phyloP scores from a whole-genome alignment of 225 moss, liverwort and hornwort species.

The Physcomitrellopsis africana region DNA sequence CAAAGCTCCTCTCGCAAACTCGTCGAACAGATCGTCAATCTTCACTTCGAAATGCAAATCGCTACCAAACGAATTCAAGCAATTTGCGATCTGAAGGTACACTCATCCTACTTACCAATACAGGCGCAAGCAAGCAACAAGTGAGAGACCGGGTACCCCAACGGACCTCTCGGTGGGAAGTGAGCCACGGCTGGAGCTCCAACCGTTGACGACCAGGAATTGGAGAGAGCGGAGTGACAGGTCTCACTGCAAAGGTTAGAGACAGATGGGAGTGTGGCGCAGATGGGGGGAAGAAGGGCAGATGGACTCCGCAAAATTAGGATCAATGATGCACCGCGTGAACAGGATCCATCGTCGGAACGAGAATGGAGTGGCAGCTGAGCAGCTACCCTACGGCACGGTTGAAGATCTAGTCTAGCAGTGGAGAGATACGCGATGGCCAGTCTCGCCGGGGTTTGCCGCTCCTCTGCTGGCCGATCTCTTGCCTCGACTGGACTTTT shows the following conservation, averaged over 20 bases:
- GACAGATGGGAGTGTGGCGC: not conserved
- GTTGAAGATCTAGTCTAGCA: not conserved
- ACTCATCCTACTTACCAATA: too few species aligned
- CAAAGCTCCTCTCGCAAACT: not conserved
- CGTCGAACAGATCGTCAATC: too few species aligned
- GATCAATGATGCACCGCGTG: constrained; percentile 21
- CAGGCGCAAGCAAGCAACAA: too few species aligned
- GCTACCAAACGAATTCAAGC: too few species aligned
- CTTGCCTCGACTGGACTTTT: too few species aligned
- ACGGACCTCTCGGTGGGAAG: too few species aligned
- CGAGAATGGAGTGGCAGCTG: not conserved
- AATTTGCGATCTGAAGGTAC: too few species aligned
- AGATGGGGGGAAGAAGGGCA: not conserved
- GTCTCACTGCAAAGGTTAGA: not conserved
- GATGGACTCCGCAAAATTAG: constrained; percentile 20
- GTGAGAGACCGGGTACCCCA: too few species aligned
- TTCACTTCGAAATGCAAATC: too few species aligned
- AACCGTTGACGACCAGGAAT: constrained; percentile 10
- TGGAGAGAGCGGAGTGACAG: not conserved
- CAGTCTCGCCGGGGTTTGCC: too few species aligned
- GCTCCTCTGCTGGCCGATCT: too few species aligned
- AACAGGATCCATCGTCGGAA: constrained; percentile 26
- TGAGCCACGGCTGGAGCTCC: not conserved
- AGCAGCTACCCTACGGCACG: not conserved
- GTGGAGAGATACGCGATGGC: too few species aligned